These are phyloP conservation scores for Trypanosomatidae sp. DNA, from an alignment of 208 protist species.

Conservation along the genomic window DNA sequence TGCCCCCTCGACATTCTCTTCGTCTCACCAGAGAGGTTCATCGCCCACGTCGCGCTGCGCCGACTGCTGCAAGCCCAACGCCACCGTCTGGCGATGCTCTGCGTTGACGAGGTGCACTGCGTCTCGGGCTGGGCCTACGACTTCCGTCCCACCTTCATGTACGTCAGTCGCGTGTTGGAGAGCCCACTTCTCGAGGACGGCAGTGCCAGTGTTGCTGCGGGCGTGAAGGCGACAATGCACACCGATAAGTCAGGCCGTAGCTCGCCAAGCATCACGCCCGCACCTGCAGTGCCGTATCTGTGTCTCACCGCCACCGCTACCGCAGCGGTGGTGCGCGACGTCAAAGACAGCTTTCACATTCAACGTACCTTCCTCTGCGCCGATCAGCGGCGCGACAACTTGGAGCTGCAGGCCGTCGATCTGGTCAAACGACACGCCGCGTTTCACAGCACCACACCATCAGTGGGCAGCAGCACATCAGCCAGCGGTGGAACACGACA, in stretches of 20 bases:
- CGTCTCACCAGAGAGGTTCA: constrained; percentile 78
- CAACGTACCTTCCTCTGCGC: constrained; percentile 41
- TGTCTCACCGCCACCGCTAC: constrained; percentile 91
- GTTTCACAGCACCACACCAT: neutral
- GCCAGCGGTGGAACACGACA: too few species aligned
- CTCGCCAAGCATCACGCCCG: too few species aligned
- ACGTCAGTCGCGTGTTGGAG: constrained; percentile 60
- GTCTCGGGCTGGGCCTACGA: constrained; percentile 97
- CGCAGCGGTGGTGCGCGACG: constrained; percentile 70
- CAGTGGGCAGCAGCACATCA: neutral
- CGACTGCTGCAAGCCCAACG: constrained; percentile 31
- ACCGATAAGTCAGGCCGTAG: too few species aligned
- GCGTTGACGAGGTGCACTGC: constrained; percentile 97
- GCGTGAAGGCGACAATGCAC: too few species aligned
- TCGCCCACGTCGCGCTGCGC: constrained; percentile 50
- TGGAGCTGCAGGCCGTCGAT: constrained; percentile 57
- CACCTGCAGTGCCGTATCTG: constrained; percentile 55
- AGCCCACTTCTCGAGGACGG: constrained; percentile 12
- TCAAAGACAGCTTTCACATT: constrained; percentile 71
- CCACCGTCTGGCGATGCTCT: constrained; percentile 77
- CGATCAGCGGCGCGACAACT: constrained; percentile 54
- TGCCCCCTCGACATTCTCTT: constrained; percentile 82
- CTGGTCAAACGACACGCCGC: constrained; percentile 19
- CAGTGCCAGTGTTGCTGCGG: too few species aligned
- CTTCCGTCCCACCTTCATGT: constrained; percentile 90